Evolutionary conservation across 2,329 filamentous ascomycete genomes (phyloP), one percentile per base, ranked within the genome.

Genomic region (Chrysoporthe deuterocubensis): DNA sequence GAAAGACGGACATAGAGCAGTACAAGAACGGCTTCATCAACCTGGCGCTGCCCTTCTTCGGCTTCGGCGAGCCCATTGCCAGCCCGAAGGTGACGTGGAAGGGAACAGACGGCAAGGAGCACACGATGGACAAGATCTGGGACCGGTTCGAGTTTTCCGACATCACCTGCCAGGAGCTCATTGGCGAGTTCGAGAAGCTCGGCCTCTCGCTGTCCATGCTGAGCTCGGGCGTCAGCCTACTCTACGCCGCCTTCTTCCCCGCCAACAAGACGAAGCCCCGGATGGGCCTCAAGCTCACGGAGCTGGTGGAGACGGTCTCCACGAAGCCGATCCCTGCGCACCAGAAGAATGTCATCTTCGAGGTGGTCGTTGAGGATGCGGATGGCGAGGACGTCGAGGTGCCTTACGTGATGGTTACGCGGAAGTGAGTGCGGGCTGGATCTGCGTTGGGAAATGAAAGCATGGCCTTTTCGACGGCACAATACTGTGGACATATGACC

Each of bases 21-120:
- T 99, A 96, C 89, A 98, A 98, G 88, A 99, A 99, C 77, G 96
- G 96, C 18, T 99, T 99, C 80, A 86, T 98, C 81, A 99, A 99
- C 82, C 82, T 99, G 73, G 96, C 96, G 1, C 83, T 99, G 71
- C 96, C 96, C 0, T 98, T 99, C 87, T 97, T 99, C 74, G 95
- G 95, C 50, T 99, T 99, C 87, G 97, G 93, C 76, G 96, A 99
- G 81, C 96, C 96, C 2, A 96, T 99, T 74, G 90, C 90, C 5
- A 97, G 93, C 73, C 93, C 94, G 42, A 98, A 97, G 86, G 92
- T 95, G 71, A 92, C 89, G 75, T 99, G 98, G 82, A 83, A 89
- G 76, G 92, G 93, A 32, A 90, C 90, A 64, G 81, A 92, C 54
- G 92, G 92, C 75, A 91, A 92, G 73, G 92, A 97, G 21, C 60